Conservation (phyloP, 805 yeast genomes). For the Sungouiella blattae region DNA sequence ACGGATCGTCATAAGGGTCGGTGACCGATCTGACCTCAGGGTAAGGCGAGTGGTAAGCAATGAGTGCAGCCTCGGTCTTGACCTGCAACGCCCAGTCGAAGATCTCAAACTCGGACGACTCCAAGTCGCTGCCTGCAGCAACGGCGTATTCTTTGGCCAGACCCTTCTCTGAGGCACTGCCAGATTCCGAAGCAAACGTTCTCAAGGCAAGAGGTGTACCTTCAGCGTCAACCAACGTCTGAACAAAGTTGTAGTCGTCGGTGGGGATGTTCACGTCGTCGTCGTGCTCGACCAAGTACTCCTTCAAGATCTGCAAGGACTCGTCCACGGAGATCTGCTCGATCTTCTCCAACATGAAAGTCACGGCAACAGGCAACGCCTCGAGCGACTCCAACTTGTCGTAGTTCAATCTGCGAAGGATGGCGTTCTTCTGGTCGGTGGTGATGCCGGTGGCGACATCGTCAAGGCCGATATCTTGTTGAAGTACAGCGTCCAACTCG, state of each 20-base stretch:
- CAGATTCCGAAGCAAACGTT: background rate
- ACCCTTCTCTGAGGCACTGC: background rate
- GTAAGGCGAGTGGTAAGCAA: constrained; percentile 39
- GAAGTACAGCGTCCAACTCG: constrained; percentile 18
- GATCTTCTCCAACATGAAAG: constrained; percentile 41
- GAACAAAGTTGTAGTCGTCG: constrained; percentile 32
- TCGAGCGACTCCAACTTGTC: constrained; percentile 25
- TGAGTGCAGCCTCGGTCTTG: constrained; percentile 34
- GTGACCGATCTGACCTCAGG: constrained; percentile 40
- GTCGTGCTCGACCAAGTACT: constrained; percentile 37
- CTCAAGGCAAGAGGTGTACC: background rate
- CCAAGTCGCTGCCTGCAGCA: background rate
- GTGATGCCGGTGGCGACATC: constrained; percentile 24
- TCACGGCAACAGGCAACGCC: constrained; percentile 28
- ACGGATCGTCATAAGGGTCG: constrained; percentile 37
- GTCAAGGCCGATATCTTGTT: constrained; percentile 22
- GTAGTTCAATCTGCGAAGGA: constrained; percentile 25
- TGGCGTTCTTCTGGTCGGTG: constrained; percentile 23
- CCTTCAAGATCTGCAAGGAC: constrained; percentile 36
- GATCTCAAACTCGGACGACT: background rate
- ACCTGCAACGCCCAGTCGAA: constrained; percentile 31
- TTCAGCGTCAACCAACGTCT: constrained; percentile 10
- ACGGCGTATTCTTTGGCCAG: background rate
- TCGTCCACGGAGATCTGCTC: constrained; percentile 32
- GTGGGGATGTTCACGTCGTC: constrained; percentile 48